phyloP scores from a whole-genome alignment of 139 green algal species.

The Coccomyxa sp. region DNA sequence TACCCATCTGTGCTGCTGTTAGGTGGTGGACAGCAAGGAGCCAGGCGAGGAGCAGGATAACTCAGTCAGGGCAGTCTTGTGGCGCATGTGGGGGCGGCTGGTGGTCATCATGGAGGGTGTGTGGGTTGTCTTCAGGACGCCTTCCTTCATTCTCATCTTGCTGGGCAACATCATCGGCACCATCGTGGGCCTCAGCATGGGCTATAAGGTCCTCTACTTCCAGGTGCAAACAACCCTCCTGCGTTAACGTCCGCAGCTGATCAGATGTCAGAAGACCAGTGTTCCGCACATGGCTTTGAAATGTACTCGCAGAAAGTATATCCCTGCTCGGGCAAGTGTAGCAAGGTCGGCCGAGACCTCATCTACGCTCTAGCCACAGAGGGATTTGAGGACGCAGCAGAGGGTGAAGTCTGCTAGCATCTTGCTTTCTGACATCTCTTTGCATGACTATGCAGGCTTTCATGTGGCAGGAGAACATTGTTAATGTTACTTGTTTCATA shows the following conservation, averaged over 20 bases:
- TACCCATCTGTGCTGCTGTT: too few species aligned
- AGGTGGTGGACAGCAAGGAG: too few species aligned
- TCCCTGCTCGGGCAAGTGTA: not conserved
- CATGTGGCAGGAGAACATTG: too few species aligned
- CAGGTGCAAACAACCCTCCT: not conserved
- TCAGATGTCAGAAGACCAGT: not conserved
- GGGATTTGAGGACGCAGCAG: too few species aligned
- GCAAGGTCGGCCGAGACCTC: not conserved
- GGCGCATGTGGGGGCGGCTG: too few species aligned
- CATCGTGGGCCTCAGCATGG: not conserved
- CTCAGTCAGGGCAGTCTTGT: too few species aligned
- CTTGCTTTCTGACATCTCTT: too few species aligned
- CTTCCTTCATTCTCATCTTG: not conserved
- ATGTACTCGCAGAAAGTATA: not conserved
- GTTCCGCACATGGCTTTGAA: not conserved
- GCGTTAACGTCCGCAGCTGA: not conserved
- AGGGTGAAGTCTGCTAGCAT: too few species aligned
- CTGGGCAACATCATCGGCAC: not conserved
- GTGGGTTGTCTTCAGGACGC: not conserved
- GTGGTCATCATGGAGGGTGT: not conserved
- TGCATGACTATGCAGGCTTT: too few species aligned
- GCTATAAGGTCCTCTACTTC: conserved; percentile 4
- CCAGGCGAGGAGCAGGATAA: too few species aligned
- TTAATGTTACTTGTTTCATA: too few species aligned
- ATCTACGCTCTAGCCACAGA: not conserved